These are phyloP conservation scores for Panaeolus papilionaceus DNA, from an alignment of 768 basidiomycete species.

Conservation along the genomic window DNA sequence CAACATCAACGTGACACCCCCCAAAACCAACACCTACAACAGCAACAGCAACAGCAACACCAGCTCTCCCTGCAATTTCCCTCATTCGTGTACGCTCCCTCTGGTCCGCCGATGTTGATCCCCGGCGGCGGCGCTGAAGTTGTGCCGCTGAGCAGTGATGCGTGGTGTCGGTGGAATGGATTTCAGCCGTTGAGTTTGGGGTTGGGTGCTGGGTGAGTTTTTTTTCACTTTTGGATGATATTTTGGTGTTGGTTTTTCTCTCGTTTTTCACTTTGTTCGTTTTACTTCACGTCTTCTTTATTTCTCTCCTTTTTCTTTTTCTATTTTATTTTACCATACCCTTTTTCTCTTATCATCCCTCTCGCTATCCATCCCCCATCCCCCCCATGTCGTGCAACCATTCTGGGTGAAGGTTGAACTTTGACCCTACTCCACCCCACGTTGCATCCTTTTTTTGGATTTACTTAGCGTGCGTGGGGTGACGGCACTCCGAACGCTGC, in stretches of 20 bases:
- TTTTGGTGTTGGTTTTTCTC: not conserved
- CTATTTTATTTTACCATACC: too few species aligned
- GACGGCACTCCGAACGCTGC: too few species aligned
- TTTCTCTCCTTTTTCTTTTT: too few species aligned
- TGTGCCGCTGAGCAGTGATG: not conserved
- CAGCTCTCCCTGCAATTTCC: slow-evolving; percentile 15
- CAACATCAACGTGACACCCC: not conserved
- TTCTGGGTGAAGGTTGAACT: too few species aligned
- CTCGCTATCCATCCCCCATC: too few species aligned
- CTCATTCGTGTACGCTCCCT: not conserved
- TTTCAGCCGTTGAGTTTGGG: not conserved
- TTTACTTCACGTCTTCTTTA: too few species aligned
- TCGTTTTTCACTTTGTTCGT: not conserved
- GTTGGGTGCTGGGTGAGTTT: not conserved
- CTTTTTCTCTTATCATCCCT: too few species aligned
- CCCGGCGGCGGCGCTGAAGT: not conserved
- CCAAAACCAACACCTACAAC: slow-evolving; percentile 2
- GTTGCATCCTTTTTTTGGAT: too few species aligned
- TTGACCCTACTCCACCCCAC: too few species aligned
- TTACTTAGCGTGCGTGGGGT: too few species aligned
- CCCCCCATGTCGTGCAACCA: too few species aligned
- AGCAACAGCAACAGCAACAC: not conserved
- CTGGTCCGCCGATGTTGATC: not conserved
- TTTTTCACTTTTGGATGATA: not conserved
- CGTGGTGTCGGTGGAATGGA: not conserved